Conservation (phyloP, 2,329 filamentous ascomycete species). For the Fusarium buxicola region DNA sequence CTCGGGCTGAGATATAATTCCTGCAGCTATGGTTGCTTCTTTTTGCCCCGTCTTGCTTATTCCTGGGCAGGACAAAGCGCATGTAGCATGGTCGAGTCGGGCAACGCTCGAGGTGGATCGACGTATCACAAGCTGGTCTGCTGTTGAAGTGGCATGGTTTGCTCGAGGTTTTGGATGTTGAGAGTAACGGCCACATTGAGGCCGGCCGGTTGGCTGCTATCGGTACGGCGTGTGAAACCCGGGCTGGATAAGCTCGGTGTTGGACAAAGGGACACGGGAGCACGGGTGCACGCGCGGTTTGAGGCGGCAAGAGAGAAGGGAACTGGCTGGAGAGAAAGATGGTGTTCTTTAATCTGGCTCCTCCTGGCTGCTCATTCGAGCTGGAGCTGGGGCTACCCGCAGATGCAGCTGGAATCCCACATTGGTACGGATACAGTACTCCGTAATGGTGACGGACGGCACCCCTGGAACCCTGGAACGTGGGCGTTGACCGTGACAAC, state of each 20-base stretch:
- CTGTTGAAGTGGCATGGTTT: constrained; percentile 22
- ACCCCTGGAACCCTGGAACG: constrained; percentile 16
- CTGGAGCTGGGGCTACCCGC: constrained; percentile 21
- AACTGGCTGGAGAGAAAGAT: constrained; percentile 1
- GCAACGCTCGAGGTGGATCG: constrained; percentile 11
- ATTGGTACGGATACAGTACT: constrained; percentile 19
- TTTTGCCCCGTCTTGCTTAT: constrained; percentile 7
- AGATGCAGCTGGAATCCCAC: constrained; percentile 23
- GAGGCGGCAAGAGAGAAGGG: constrained; percentile 9
- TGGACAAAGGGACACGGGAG: constrained; percentile 7
- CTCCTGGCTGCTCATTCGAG: neutral
- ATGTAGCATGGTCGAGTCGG: constrained; percentile 5
- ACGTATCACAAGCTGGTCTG: constrained; percentile 22
- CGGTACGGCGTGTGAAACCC: neutral
- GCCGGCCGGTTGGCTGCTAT: neutral
- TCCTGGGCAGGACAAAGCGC: constrained; percentile 4
- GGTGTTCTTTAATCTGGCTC: constrained; percentile 1
- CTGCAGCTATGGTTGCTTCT: constrained; percentile 12
- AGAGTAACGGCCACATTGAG: constrained; percentile 26
- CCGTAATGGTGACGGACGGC: constrained; percentile 26
- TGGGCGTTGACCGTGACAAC: constrained; percentile 11
- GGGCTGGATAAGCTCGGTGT: neutral
- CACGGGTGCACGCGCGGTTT: too few relatives aligned
- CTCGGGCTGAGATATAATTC: constrained; percentile 2
- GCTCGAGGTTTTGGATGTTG: constrained; percentile 8